Base-by-base conservation (phyloP, 371 early-diverging fungal genomes). In the Saksenaea oblongispora region DNA sequence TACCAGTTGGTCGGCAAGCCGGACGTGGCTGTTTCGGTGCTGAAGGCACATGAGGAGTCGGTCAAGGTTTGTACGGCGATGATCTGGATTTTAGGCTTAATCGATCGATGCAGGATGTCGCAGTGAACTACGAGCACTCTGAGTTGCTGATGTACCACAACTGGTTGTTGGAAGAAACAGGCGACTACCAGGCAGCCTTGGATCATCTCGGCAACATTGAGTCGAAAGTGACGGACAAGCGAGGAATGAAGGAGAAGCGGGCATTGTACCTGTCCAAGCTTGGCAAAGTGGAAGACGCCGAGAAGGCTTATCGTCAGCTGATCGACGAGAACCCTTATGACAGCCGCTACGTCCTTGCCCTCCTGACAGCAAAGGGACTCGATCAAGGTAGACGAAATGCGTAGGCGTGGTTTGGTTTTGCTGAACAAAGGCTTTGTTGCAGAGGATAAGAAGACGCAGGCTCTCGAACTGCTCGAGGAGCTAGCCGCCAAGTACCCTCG, bases 301-400 rank as follows among this genome's bases (percentile, higher is more conserved):
- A 93, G 60, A 73, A 66, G 27, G 85, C 83, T 8, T 96, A 94
- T 75, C 79, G 84, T 60, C 66, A 76, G 10, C 80, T 98, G 68
- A 73, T 98, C 18, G 73, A 85, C 31, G 83, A 85, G 54, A 98
- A 97, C 65, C 92, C 96, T 18, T 94, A 96, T 69, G 84, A 85
- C 66, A 70, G 84, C 62, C 74, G 69, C 10, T 95, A 95, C 61
- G 73, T 94, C 54, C 74, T 84, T 18, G 88, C 87, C 4, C 83
- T 93, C 31, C 81, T 88, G 58, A 70, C 74, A 51, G 70, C 86
- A 18, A 78, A 85, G 27, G 79, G 81, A 17, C 14, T 69, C 24
- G 70, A 70, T 8, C 54, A 73, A 58, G 72, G 76, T 75, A 31
- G 61, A 53, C 22, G n/a, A 47, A 42, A 28, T 14, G 5, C 15